Conservation (phyloP, 2,329 filamentous ascomycete species). For the Penicillium sp. region DNA sequence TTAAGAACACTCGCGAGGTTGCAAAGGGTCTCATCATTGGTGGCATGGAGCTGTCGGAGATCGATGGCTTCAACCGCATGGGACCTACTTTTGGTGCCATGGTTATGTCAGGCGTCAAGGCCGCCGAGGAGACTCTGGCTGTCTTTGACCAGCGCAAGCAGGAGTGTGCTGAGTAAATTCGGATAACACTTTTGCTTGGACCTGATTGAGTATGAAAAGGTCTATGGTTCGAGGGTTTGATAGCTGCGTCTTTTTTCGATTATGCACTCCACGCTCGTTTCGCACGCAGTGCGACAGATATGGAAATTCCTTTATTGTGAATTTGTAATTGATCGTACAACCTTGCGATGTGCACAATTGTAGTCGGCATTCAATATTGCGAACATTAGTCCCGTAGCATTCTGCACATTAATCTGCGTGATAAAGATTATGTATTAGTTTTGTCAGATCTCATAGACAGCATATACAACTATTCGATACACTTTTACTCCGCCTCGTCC, state of each 20-base stretch:
- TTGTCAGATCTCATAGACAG: background rate
- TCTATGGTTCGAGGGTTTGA: slow-evolving; percentile 3
- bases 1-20: slow-evolving; percentile 85
- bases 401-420: background rate
- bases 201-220: background rate
- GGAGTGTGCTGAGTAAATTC: slow-evolving; percentile 63
- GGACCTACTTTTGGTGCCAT: slow-evolving; percentile 86
- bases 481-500: background rate
- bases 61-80: slow-evolving; percentile 91
- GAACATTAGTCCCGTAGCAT: background rate
- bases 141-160: slow-evolving; percentile 75
- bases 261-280: slow-evolving; percentile 23
- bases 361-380: no score
- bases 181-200: background rate
- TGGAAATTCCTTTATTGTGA: background rate
- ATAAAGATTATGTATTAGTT: background rate
- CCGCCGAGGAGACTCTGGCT: slow-evolving; percentile 78
- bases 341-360: no score
- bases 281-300: slow-evolving; percentile 3
- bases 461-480: background rate
- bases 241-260: slow-evolving; percentile 9
- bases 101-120: slow-evolving; percentile 83
- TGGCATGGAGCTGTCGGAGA: slow-evolving; percentile 88
- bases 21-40: slow-evolving; percentile 87
- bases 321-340: background rate